These are phyloP conservation scores for Malassezia restricta DNA, from an alignment of 1,284 basidiomycete genomes.

Conservation along the genomic window DNA sequence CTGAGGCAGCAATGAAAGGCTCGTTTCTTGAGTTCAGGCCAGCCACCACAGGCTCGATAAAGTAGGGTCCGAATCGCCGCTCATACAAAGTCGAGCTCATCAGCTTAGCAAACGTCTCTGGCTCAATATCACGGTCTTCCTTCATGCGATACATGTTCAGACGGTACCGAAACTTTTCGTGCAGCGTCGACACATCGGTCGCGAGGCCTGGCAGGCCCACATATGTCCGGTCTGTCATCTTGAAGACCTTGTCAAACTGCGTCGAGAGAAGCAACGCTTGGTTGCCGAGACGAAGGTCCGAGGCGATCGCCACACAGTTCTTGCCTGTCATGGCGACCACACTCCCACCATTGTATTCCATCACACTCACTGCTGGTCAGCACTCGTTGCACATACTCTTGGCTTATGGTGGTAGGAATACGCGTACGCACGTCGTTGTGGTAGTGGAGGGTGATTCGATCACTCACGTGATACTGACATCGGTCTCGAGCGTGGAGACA, in stretches of 20 bases:
- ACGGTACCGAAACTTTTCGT: slow-evolving; percentile 55
- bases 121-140: slow-evolving; percentile 92
- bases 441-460: slow-evolving; percentile 1
- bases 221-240: slow-evolving; percentile 82
- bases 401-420: not conserved
- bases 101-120: slow-evolving; percentile 88
- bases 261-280: slow-evolving; percentile 76
- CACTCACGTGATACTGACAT: slow-evolving; percentile 12
- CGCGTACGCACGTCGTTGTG: slow-evolving; percentile 5
- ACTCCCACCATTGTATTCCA: slow-evolving; percentile 84
- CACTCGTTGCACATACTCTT: slow-evolving; percentile 1
- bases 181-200: slow-evolving; percentile 84
- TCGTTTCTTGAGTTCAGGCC: slow-evolving; percentile 66
- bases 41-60: slow-evolving; percentile 91
- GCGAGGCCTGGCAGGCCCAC: slow-evolving; percentile 85
- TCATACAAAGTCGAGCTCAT: slow-evolving; percentile 96
- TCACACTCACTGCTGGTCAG: slow-evolving; percentile 35
- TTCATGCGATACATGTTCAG: slow-evolving; percentile 99
- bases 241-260: slow-evolving; percentile 94
- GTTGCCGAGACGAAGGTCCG: slow-evolving; percentile 81
- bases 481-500: not conserved
- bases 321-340: slow-evolving; percentile 98
- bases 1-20: slow-evolving; percentile 91
- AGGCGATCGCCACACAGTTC: slow-evolving; percentile 96
- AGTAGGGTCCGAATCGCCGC: slow-evolving; percentile 89